Evolutionary conservation across 805 yeast genomes (phyloP).

Genomic region (Yamadazyma sp.): DNA sequence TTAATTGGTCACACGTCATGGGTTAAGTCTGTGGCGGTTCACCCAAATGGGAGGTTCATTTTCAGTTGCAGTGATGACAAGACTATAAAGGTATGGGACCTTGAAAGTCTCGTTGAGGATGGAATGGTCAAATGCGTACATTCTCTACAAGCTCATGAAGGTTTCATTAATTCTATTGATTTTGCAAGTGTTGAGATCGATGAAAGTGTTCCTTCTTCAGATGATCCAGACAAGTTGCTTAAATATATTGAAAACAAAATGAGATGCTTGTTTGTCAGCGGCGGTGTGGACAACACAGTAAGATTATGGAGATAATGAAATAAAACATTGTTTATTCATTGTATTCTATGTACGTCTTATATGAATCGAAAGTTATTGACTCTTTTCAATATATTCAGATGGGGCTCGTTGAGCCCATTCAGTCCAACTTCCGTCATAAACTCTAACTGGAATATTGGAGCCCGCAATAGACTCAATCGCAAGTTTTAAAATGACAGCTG

Average conservation of each 20-base stretch:
- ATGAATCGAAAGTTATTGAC: background rate
- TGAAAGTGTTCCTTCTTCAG: constrained; percentile 13
- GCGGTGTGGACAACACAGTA: constrained; percentile 58
- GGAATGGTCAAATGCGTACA: constrained; percentile 46
- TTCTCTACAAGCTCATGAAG: constrained; percentile 64
- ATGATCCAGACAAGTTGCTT: constrained; percentile 25
- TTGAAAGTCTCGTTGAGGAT: constrained; percentile 39
- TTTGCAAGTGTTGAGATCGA: constrained; percentile 47
- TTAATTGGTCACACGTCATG: constrained; percentile 81
- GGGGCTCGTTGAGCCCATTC: constrained; percentile 85
- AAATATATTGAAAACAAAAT: constrained; percentile 44
- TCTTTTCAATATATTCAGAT: constrained; percentile 48
- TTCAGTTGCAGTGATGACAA: constrained; percentile 80
- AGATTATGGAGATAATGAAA: constrained; percentile 47
- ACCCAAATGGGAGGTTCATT: constrained; percentile 72
- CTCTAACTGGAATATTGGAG: constrained; percentile 37
- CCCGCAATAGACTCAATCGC: constrained; percentile 51
- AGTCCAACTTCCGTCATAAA: constrained; percentile 81
- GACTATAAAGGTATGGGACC: constrained; percentile 75
- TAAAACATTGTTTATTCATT: background rate
- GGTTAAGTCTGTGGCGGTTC: constrained; percentile 70
- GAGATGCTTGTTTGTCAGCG: constrained; percentile 64
- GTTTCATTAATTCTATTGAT: constrained; percentile 64
- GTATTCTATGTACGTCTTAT: constrained; percentile 4
- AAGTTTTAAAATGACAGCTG: constrained; percentile 82